Evolutionary conservation across 2,329 filamentous ascomycete species (phyloP).

Genomic region (Mycosphaerella sp.): DNA sequence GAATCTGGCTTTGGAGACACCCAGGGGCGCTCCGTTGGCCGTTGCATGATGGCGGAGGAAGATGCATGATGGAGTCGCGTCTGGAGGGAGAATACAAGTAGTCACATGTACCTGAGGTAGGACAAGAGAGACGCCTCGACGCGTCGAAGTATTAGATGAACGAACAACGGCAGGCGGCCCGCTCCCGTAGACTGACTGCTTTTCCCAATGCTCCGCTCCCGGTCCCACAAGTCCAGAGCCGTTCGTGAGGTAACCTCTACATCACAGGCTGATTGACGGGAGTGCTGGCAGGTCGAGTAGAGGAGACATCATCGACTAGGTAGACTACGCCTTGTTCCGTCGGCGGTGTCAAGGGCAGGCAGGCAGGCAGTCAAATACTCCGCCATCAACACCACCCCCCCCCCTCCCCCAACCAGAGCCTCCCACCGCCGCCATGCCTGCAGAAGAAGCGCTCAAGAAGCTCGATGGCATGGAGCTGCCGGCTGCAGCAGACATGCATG

Average conservation of each 20-base stretch:
- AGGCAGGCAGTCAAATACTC: no score
- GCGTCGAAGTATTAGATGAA: no score
- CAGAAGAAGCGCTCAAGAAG: conserved; percentile 32
- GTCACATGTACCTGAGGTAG: no score
- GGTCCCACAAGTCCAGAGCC: no score
- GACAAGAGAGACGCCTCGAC: no score
- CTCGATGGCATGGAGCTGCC: conserved; percentile 42
- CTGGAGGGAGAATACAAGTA: background rate
- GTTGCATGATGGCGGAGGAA: conserved; percentile 11
- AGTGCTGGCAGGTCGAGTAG: background rate
- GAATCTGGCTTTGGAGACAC: conserved; percentile 11
- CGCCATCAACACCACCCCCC: no score
- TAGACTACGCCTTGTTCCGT: background rate
- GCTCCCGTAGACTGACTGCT: no score
- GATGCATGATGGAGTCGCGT: background rate
- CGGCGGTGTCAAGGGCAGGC: no score
- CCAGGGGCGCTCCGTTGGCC: conserved; percentile 10
- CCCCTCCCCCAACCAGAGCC: background rate
- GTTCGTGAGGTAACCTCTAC: no score
- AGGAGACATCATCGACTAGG: background rate
- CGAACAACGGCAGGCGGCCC: background rate
- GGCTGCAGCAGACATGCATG: conserved; percentile 47
- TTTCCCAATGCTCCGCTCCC: no score
- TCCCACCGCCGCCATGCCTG: background rate
- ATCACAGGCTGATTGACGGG: no score